Evolutionary conservation across 148 eudicot genomes (phyloP).

Genomic region (Cornus suecica): DNA sequence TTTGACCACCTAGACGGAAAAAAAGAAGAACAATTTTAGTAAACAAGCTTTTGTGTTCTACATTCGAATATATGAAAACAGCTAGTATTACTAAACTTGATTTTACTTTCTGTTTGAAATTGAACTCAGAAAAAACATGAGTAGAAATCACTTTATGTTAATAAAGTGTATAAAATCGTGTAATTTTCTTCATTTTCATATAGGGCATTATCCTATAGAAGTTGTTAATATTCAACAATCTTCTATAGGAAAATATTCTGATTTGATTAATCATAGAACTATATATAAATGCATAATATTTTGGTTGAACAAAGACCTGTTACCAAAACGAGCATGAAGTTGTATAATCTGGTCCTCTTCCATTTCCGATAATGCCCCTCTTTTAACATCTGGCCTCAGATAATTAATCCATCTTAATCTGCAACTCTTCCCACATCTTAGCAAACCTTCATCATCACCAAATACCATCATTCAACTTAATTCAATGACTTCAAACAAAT

Average conservation of each 20-base stretch:
- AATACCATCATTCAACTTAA: neutral
- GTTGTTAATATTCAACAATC: too few species aligned
- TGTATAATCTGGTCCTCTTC: constrained; percentile 73
- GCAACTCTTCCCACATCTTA: constrained; percentile 83
- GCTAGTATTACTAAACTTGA: too few species aligned
- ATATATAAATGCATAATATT: neutral
- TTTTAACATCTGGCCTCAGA: constrained; percentile 68
- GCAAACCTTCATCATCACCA: constrained; percentile 42
- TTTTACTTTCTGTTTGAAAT: too few species aligned
- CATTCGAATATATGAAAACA: too few species aligned
- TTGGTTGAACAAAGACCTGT: constrained; percentile 38
- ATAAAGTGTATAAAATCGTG: too few species aligned
- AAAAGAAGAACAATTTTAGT: too few species aligned
- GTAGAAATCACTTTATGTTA: neutral
- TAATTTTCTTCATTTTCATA: too few species aligned
- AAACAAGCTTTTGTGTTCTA: too few species aligned
- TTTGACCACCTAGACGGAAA: constrained; percentile 38
- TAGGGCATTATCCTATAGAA: too few species aligned
- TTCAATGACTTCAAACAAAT: neutral
- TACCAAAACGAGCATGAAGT: constrained; percentile 73
- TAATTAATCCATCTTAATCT: constrained; percentile 87
- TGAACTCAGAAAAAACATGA: too few species aligned
- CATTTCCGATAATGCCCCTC: constrained; percentile 55
- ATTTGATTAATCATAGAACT: too few species aligned
- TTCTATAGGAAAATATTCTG: too few species aligned